Conservation (phyloP, 192 early-diverging fungal species). For the Funneliformis geosporum region DNA sequence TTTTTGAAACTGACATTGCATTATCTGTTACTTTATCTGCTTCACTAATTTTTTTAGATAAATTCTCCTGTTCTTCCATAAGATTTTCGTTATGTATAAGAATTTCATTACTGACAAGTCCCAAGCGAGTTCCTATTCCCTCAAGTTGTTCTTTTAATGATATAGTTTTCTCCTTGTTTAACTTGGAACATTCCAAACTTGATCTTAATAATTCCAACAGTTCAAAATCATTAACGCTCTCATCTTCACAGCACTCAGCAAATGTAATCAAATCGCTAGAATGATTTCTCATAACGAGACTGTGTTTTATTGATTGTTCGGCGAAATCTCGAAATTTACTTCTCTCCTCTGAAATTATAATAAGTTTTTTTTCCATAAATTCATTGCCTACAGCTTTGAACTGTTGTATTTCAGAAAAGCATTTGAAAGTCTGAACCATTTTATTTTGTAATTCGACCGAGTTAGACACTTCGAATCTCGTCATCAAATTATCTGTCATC, state of each 20-base stretch:
- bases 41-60: neutral
- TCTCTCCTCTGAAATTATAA: neutral
- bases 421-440: neutral
- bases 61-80: neutral
- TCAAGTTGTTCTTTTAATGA: neutral
- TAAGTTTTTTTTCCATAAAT: neutral
- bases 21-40: neutral
- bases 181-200: too few species aligned
- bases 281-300: neutral
- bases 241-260: neutral
- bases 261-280: neutral
- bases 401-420: neutral
- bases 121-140: neutral
- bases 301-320: neutral
- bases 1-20: neutral
- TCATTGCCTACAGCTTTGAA: neutral
- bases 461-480: too few species aligned
- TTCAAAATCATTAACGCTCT: neutral
- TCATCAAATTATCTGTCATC: too few species aligned
- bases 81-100: neutral
- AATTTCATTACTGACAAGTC: neutral
- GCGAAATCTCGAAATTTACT: neutral
- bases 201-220: neutral
- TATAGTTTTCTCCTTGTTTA: neutral
- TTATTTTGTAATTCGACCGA: neutral